Percentiles rank a stretch among this genome's conserved stretches.
Conservation (phyloP, 805 yeast species). For the Yamadazyma phyllophila region DNA sequence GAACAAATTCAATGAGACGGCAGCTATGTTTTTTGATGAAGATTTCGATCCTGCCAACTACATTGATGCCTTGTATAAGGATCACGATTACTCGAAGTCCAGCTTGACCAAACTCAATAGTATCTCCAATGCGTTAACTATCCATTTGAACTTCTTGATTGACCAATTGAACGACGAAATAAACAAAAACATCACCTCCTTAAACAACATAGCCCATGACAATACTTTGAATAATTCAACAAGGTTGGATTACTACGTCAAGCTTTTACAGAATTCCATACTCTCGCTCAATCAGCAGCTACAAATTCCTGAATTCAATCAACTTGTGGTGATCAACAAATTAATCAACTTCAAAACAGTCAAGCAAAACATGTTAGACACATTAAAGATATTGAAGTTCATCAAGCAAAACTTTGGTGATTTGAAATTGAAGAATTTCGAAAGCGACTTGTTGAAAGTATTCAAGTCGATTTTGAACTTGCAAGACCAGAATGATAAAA, state of each 20-base stretch:
- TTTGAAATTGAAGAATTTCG: constrained; percentile 9
- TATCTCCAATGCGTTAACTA: constrained; percentile 49
- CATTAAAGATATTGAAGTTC: constrained; percentile 46
- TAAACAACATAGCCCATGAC: constrained; percentile 33
- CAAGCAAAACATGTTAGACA: constrained; percentile 45
- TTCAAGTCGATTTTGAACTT: constrained; percentile 11
- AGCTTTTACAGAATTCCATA: constrained; percentile 57
- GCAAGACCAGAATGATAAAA: constrained; percentile 29
- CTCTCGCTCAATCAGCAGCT: constrained; percentile 54
- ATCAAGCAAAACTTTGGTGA: constrained; percentile 18
- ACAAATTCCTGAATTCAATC: constrained; percentile 15
- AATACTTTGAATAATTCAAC: constrained; percentile 37
- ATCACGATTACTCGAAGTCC: constrained; percentile 18
- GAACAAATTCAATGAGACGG: constrained; percentile 33
- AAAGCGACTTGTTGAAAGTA: constrained; percentile 6
- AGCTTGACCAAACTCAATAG: constrained; percentile 40
- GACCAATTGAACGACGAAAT: constrained; percentile 47
- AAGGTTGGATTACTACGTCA: constrained; percentile 64
- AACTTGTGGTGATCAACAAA: constrained; percentile 22
- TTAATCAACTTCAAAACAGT: constrained; percentile 45
- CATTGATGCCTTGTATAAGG: constrained; percentile 57
- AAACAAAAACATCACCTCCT: constrained; percentile 45
- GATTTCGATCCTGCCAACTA: constrained; percentile 64
- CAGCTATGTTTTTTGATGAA: constrained; percentile 67
- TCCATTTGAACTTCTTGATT: constrained; percentile 62